Evolutionary conservation across 805 yeast genomes (phyloP), one percentile per base, ranked within the genome.

Genomic region (Candida pini): DNA sequence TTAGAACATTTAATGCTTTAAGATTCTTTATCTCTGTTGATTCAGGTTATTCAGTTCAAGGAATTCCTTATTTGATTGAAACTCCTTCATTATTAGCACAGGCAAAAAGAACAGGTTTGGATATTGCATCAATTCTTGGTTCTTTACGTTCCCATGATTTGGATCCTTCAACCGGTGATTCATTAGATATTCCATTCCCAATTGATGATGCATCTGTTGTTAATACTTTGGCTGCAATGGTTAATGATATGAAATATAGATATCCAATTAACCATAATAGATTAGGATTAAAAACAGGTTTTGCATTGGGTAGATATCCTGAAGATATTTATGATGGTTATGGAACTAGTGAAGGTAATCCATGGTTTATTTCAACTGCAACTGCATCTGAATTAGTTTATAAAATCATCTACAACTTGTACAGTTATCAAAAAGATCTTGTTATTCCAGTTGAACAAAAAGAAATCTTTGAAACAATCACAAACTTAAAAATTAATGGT

Each of bases 261-360:
- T 89, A 82, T 52, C 95, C 95, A 5, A 71, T 90, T 26, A 90
- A 90, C 58, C 74, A 69, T 38, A 54, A 60, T 18, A 58, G 62
- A 31, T 54, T 68, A 18, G 64, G 66, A 2, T 39, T 47, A 26
- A 36, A 47, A 21, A 48, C 58, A 3, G 83, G 82, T 3, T 78
- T 80, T 33, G 95, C 82, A 0, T 59, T 89, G 34, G 97, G 97
- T 3, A 69, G 97, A 52, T 89, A 89, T 52, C 96, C 97, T 1
- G 97, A 89, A 52, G 97, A 89, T 59, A 56, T 81, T 8, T 89
- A 89, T 57, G 81, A 89, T 55, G 96, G 96, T 0, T 62, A 66
- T 40, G 78, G 76, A 0, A 64, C 71, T 0, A 67, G 80, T 21
- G 86, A 80, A 48, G 97, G 96, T 3, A 88, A 89, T 51, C 97